Percentiles rank a stretch among this genome's conserved stretches.
Conservation (phyloP, 164 flowering plant species). For the Brasenia schreberi region DNA sequence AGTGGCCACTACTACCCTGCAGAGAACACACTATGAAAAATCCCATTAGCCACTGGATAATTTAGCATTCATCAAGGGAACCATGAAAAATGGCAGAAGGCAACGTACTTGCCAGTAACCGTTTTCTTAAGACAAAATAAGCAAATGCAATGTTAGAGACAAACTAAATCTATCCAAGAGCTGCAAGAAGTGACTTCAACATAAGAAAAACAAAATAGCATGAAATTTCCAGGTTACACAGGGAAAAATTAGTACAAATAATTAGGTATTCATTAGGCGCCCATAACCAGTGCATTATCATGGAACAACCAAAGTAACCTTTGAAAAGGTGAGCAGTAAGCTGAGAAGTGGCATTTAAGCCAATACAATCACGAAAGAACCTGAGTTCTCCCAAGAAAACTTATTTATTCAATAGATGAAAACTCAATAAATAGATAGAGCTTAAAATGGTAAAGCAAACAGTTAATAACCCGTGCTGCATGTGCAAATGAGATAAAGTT, state of each 20-base stretch:
- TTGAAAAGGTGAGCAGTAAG: neutral
- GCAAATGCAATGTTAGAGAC: constrained; percentile 94
- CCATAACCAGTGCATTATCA: neutral
- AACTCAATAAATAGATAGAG: neutral
- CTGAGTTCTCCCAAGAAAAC: neutral
- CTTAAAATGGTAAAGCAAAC: neutral
- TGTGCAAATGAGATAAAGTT: constrained; percentile 95
- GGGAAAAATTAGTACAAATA: neutral
- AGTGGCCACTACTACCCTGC: constrained; percentile 85
- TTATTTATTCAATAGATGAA: neutral
- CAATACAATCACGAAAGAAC: neutral
- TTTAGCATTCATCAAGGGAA: neutral
- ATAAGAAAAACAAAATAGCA: constrained; percentile 1
- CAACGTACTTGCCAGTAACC: constrained; percentile 76
- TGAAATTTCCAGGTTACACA: neutral
- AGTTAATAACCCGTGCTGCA: constrained; percentile 87
- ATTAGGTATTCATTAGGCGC: neutral
- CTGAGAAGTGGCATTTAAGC: neutral
- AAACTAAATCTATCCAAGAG: constrained; percentile 90
- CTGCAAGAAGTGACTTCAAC: constrained; percentile 93
- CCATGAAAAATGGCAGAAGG: neutral
- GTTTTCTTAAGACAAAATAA: constrained; percentile 78
- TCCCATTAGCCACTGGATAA: neutral
- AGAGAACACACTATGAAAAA: neutral
- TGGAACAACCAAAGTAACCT: neutral